Evolutionary conservation across 2,329 filamentous ascomycete genomes (phyloP), one percentile per base, ranked within the genome.

Genomic region (Nigrospora sphaerica): DNA sequence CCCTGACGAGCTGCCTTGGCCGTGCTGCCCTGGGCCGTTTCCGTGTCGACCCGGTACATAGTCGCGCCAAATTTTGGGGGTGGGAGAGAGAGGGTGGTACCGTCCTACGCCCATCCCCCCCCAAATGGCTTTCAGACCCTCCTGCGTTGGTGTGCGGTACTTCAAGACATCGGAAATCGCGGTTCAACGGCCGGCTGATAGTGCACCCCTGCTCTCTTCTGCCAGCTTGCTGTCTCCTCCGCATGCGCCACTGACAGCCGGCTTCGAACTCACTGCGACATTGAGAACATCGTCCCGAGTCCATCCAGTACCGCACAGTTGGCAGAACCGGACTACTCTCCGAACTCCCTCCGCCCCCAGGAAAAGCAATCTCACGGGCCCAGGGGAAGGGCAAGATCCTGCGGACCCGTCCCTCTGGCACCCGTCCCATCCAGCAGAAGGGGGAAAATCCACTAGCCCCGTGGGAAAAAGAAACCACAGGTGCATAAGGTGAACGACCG

Each of bases 381-480:
- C 16, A 34, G 40, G 16, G 16, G 40, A 34, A 42, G 23, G n/a
- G 40, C 34, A 34, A 42, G 32, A n/a, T 33, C 32, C 40, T 19
- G 40, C 40, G 32, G 40, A 32, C 32, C 23, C 14, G 18, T 33
- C 14, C 32, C 40, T 42, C 32, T 42, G 40, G 23, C 40, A 33
- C 16, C 14, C 16, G 23, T 17, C 32, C 32, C 17, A 32, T 33
- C 23, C 23, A 23, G 40, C 32, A 18, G 28, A 39, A n/a, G 36
- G 23, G 32, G 46, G 44, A 19, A 14, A 49, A 45, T 41, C 44
- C 42, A 51, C 39, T 35, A 47, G 41, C 40, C 40, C 32, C 32
- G 32, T 42, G 40, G 46, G 41, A 39, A 51, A 52, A 46, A 46
- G 34, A 28, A 46, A 46, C 18, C n/a, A 36, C 35, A 16, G 17